Conservation (phyloP, 2,329 filamentous ascomycete species). For the Lachnellula cervina region DNA sequence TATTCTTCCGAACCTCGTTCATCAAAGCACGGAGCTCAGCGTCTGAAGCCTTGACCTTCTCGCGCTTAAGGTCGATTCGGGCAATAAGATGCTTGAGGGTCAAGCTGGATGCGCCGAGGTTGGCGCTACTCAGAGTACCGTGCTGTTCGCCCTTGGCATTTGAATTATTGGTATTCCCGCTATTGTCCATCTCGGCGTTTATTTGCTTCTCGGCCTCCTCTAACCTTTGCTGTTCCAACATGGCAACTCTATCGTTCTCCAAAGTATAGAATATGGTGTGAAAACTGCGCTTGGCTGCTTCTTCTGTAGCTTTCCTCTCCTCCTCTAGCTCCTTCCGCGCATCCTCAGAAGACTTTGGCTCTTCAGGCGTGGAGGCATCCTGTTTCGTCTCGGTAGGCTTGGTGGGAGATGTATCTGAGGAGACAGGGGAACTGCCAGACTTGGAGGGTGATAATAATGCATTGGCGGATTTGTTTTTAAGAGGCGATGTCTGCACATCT, state of each 20-base stretch:
- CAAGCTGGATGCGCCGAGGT: conserved; percentile 90
- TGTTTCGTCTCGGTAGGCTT: conserved; percentile 52
- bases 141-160: conserved; percentile 61
- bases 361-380: conserved; percentile 43
- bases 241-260: conserved; percentile 90
- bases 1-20: conserved; percentile 95
- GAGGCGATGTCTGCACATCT: conserved; percentile 45
- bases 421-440: conserved; percentile 62
- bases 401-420: conserved; percentile 43
- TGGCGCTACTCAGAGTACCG: conserved; percentile 86
- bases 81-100: conserved; percentile 97
- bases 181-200: conserved; percentile 86
- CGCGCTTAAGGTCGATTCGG: conserved; percentile 87
- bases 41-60: conserved; percentile 86
- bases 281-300: conserved; percentile 84
- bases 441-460: conserved; percentile 63
- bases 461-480: conserved; percentile 45
- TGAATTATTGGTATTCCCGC: conserved; percentile 46
- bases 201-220: conserved; percentile 96
- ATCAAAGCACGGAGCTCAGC: conserved; percentile 87
- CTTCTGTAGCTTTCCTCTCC: conserved; percentile 84
- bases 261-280: conserved; percentile 92
- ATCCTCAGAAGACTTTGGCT: conserved; percentile 73
- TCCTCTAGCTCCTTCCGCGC: conserved; percentile 90
- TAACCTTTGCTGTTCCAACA: conserved; percentile 95